These are phyloP conservation scores for Penicillium hesseltinei DNA, from an alignment of 2,329 filamentous ascomycete species.

Conservation along the genomic window DNA sequence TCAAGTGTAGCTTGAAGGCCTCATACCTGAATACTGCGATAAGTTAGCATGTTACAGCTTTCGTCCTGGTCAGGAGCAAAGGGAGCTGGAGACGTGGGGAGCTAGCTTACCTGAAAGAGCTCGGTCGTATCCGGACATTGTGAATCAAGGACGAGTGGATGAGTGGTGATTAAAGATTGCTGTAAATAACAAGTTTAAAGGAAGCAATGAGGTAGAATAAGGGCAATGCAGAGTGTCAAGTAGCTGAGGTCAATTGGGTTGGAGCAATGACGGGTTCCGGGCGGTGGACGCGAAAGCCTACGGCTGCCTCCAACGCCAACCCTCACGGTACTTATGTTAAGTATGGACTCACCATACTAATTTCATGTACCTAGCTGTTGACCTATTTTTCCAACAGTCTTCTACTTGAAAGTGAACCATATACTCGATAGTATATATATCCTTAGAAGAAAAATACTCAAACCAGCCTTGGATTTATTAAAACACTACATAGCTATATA, in stretches of 20 bases:
- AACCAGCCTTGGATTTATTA: background rate
- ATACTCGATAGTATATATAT: too few species aligned
- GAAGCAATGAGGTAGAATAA: constrained; percentile 7
- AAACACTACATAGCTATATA: too few species aligned
- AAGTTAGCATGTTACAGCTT: constrained; percentile 41
- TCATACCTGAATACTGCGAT: constrained; percentile 75
- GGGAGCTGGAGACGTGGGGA: constrained; percentile 23
- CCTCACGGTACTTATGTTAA: background rate
- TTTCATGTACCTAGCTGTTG: background rate
- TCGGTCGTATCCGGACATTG: constrained; percentile 94
- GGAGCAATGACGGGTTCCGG: constrained; percentile 27
- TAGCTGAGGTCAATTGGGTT: constrained; percentile 17
- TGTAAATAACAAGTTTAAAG: background rate
- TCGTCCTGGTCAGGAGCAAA: constrained; percentile 30
- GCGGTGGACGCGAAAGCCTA: constrained; percentile 28
- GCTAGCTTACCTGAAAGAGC: constrained; percentile 80
- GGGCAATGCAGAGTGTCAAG: constrained; percentile 12
- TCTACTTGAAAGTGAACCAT: too few species aligned
- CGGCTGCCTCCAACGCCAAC: constrained; percentile 21
- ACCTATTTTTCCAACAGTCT: background rate
- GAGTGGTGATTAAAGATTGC: background rate
- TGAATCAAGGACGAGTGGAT: constrained; percentile 19
- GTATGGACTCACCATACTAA: constrained; percentile 4
- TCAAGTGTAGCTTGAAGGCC: constrained; percentile 11
- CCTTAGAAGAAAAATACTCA: background rate